A percentile compares a stretch with the other conserved stretches of the same genome.
phyloP scores from a whole-genome alignment of 768 basidiomycete genomes.

The Lactarius deliciosus region DNA sequence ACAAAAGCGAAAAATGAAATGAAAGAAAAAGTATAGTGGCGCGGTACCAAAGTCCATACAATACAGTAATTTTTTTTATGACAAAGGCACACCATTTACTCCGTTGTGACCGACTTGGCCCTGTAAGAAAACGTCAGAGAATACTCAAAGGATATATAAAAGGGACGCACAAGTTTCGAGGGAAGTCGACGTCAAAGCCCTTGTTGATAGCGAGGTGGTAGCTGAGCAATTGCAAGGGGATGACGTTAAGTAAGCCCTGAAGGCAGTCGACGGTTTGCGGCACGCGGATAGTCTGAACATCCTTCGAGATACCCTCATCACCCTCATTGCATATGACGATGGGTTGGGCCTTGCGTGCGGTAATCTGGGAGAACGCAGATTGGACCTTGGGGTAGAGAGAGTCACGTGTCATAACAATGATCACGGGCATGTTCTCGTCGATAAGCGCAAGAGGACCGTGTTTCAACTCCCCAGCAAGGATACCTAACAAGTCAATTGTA shows the following conservation, averaged over 20 bases:
- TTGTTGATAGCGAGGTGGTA: constrained; percentile 96
- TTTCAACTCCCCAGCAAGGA: constrained; percentile 97
- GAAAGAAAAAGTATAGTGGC: not conserved
- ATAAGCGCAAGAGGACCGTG: constrained; percentile 97
- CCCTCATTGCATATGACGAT: constrained; percentile 95
- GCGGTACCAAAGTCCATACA: constrained; percentile 16
- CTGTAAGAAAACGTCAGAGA: constrained; percentile 26
- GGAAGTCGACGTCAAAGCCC: constrained; percentile 98
- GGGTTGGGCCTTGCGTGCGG: constrained; percentile 92
- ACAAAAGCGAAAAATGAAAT: constrained; percentile 6
- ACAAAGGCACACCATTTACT: constrained; percentile 30
- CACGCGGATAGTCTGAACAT: constrained; percentile 87
- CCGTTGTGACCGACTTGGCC: constrained; percentile 39
- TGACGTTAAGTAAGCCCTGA: constrained; percentile 94
- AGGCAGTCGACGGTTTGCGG: constrained; percentile 93
- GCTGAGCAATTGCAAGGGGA: constrained; percentile 91
- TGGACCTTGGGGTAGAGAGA: constrained; percentile 98
- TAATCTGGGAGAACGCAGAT: constrained; percentile 94
- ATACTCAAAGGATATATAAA: constrained; percentile 7
- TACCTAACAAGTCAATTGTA: constrained; percentile 48
- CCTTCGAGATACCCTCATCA: constrained; percentile 72
- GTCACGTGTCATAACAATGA: constrained; percentile 99
- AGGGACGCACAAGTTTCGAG: constrained; percentile 79
- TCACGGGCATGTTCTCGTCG: constrained; percentile 98
- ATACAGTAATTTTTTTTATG: constrained; percentile 20